These are phyloP conservation scores for Gleditsia sinensis DNA, from an alignment of 306 rosid species.

Conservation along the genomic window DNA sequence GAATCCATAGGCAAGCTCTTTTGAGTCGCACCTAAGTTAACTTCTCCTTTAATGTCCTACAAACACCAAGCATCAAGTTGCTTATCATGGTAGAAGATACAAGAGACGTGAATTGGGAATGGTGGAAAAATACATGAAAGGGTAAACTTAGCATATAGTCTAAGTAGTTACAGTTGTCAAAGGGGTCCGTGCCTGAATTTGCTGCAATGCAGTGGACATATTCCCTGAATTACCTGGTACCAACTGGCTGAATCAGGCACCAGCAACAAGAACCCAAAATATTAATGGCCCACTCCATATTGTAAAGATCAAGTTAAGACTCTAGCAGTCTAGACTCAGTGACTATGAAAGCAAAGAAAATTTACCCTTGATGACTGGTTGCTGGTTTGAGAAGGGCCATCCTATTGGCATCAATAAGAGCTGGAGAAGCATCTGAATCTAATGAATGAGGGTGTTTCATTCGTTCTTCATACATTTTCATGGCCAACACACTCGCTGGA, in stretches of 20 bases:
- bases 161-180: conserved; percentile 60
- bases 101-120: conserved; percentile 13
- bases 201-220: conserved; percentile 74
- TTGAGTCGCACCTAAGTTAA: conserved; percentile 57
- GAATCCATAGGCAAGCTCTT: conserved; percentile 81
- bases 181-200: conserved; percentile 68
- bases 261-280: conserved; percentile 34
- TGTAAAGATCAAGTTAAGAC: conserved; percentile 25
- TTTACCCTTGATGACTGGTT: conserved; percentile 80
- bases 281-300: conserved; percentile 22
- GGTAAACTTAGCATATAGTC: conserved; percentile 29
- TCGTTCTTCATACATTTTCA: conserved; percentile 88
- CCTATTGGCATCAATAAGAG: conserved; percentile 71
- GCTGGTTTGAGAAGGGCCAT: conserved; percentile 74
- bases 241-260: conserved; percentile 62
- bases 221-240: conserved; percentile 76
- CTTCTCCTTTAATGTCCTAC: conserved; percentile 76
- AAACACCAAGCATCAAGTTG: conserved; percentile 41
- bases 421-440: conserved; percentile 74
- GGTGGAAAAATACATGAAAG: conserved; percentile 3
- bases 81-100: conserved; percentile 32
- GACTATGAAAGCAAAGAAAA: conserved; percentile 24
- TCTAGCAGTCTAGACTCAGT: neutral
- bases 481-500: conserved; percentile 72
- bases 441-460: conserved; percentile 76